phyloP scores from a whole-genome alignment of 345 rosid species.

The Gossypium australe region DNA sequence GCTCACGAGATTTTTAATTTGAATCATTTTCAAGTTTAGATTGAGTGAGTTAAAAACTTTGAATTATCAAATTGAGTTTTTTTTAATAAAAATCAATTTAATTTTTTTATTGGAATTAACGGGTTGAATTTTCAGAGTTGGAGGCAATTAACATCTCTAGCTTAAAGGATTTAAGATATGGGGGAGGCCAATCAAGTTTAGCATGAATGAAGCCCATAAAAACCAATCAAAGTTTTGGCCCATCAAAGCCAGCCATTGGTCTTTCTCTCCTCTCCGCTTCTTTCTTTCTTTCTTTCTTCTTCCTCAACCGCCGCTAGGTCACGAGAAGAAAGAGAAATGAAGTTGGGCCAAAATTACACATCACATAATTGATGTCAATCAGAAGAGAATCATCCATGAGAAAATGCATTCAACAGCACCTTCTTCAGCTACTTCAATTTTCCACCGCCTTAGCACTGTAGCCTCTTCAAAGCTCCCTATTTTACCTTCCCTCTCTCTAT shows the following conservation, averaged over 20 bases:
- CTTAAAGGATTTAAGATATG: no score
- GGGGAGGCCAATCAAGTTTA: background rate
- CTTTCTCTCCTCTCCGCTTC: background rate
- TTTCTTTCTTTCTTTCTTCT: background rate
- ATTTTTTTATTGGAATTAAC: no score
- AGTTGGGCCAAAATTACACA: background rate
- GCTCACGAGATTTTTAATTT: no score
- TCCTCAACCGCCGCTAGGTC: background rate
- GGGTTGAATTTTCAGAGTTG: no score
- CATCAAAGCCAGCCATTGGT: background rate
- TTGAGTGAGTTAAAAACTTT: no score
- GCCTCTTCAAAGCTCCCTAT: background rate
- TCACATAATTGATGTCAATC: background rate
- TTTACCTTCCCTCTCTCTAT: background rate
- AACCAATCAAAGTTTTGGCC: background rate
- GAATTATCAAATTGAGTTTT: no score
- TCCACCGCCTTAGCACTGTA: slow-evolving; percentile 4
- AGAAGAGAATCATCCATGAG: slow-evolving; percentile 20
- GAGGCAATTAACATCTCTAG: no score
- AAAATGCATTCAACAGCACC: slow-evolving; percentile 37
- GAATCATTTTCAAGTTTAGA: no score
- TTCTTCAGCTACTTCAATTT: background rate
- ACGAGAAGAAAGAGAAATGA: background rate
- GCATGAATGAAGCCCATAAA: background rate
- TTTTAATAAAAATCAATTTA: no score